Evolutionary conservation across 768 basidiomycete species (phyloP).

Genomic region (Paxillus ammoniavirescens): DNA sequence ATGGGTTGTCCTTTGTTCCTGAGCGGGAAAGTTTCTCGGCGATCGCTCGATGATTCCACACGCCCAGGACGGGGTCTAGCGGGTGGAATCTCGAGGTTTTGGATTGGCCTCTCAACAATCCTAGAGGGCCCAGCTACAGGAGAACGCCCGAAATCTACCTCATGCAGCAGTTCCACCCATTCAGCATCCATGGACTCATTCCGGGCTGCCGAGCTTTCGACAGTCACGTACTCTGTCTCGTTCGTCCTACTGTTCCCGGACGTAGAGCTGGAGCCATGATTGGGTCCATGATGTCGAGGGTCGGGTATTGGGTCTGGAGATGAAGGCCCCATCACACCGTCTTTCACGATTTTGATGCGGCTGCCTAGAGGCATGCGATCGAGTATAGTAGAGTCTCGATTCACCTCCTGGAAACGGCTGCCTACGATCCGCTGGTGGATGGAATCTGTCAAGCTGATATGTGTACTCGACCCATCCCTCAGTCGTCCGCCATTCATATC

Average conservation of each 20-base stretch:
- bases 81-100: background rate
- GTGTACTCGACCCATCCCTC: constrained; percentile 41
- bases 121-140: constrained; percentile 25
- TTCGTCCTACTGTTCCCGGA: constrained; percentile 2
- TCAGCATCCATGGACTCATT: constrained; percentile 34
- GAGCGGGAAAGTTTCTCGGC: constrained; percentile 66
- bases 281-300: constrained; percentile 53
- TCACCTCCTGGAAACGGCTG: constrained; percentile 71
- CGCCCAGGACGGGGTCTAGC: constrained; percentile 8
- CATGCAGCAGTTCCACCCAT: constrained; percentile 59
- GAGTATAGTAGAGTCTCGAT: constrained; percentile 54
- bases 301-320: constrained; percentile 36
- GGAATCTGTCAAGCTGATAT: constrained; percentile 54
- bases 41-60: constrained; percentile 23
- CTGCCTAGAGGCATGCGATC: constrained; percentile 63
- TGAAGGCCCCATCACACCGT: constrained; percentile 47
- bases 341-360: constrained; percentile 50
- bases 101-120: background rate
- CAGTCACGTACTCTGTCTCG: constrained; percentile 9
- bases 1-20: constrained; percentile 36
- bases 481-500: constrained; percentile 62
- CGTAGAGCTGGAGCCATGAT: constrained; percentile 33
- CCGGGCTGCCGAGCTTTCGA: constrained; percentile 12
- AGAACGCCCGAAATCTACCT: constrained; percentile 16
- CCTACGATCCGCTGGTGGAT: constrained; percentile 63